phyloP scores from a whole-genome alignment of 1,284 basidiomycete species.

The Baeospora myosura region DNA sequence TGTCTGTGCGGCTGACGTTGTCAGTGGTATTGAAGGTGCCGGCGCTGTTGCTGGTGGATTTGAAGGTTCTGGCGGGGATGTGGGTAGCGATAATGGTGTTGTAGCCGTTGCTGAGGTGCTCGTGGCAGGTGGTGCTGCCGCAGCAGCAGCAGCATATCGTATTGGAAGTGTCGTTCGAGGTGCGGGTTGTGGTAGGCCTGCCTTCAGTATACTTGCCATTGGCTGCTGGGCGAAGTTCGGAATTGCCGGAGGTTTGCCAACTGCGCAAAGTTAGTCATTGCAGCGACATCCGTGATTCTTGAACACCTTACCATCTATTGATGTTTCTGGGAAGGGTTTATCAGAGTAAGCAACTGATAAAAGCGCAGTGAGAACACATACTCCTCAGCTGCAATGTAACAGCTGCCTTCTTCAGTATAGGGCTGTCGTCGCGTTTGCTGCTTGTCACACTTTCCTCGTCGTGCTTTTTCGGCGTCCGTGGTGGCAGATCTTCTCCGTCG shows the following conservation, averaged over 20 bases:
- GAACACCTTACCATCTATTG: constrained; percentile 32
- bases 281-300: not conserved
- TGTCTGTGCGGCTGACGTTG: constrained; percentile 24
- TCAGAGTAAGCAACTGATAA: constrained; percentile 6
- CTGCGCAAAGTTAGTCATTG: constrained; percentile 17
- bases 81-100: constrained; percentile 21
- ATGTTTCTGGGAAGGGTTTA: constrained; percentile 33
- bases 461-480: constrained; percentile 66
- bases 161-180: constrained; percentile 41
- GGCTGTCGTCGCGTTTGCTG: constrained; percentile 70
- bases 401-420: constrained; percentile 68
- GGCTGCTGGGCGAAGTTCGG: constrained; percentile 76
- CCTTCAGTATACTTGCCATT: constrained; percentile 75
- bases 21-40: constrained; percentile 29
- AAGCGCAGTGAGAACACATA: constrained; percentile 29
- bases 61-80: constrained; percentile 25
- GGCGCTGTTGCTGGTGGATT: constrained; percentile 31
- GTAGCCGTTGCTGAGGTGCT: constrained; percentile 20
- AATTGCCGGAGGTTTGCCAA: constrained; percentile 72
- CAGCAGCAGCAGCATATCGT: constrained; percentile 68
- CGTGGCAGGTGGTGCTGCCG: constrained; percentile 50
- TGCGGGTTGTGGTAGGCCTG: constrained; percentile 38
- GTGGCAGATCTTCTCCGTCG: constrained; percentile 48
- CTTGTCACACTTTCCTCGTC: constrained; percentile 68
- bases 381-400: constrained; percentile 59